Conservation (phyloP, 768 basidiomycete genomes). For the Macrolepiota fuliginosa region DNA sequence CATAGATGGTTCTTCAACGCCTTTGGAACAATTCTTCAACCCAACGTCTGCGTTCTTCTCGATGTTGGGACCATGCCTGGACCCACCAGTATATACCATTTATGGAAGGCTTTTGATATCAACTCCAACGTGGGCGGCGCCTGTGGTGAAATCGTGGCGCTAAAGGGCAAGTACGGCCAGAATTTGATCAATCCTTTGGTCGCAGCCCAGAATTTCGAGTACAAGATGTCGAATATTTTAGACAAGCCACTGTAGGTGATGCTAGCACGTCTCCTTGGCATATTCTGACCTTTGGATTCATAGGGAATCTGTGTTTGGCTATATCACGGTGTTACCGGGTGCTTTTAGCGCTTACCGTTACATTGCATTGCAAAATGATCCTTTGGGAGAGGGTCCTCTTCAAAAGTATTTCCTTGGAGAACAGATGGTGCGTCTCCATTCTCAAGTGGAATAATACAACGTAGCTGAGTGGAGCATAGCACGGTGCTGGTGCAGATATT, state of each 20-base stretch:
- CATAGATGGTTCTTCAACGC: slow-evolving; percentile 96
- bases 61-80: slow-evolving; percentile 85
- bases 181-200: slow-evolving; percentile 78
- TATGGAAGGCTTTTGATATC: slow-evolving; percentile 95
- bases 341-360: slow-evolving; percentile 92
- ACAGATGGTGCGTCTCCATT: slow-evolving; percentile 60
- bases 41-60: slow-evolving; percentile 90
- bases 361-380: slow-evolving; percentile 88
- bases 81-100: slow-evolving; percentile 84
- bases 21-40: slow-evolving; percentile 76
- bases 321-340: slow-evolving; percentile 91
- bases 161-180: slow-evolving; percentile 81
- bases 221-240: slow-evolving; percentile 91
- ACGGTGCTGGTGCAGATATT: slow-evolving; percentile 83
- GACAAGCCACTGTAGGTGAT: slow-evolving; percentile 74
- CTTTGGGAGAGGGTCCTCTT: slow-evolving; percentile 78
- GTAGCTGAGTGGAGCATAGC: slow-evolving; percentile 32
- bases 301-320: slow-evolving; percentile 84
- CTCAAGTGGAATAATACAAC: background rate
- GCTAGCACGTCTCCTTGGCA: background rate
- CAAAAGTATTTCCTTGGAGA: slow-evolving; percentile 98
- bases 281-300: background rate
- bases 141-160: slow-evolving; percentile 93
- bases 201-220: slow-evolving; percentile 86
- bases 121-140: slow-evolving; percentile 90